Evolutionary conservation across 805 yeast genomes (phyloP).

Genomic region (Starmerella sirachaensis): DNA sequence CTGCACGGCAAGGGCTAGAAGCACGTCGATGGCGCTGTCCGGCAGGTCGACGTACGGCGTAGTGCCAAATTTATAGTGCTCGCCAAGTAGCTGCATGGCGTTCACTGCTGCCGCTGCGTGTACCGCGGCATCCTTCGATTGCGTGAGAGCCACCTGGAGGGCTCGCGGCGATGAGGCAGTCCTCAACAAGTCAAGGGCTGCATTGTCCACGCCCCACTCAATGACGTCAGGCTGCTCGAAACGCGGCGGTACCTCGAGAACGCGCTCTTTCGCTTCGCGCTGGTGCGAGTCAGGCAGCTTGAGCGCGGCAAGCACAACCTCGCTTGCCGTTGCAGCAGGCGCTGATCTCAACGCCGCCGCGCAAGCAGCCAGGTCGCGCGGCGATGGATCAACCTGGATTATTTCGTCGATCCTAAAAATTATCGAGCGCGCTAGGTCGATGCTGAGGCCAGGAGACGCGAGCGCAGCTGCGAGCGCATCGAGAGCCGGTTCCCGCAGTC

Average conservation of each 20-base stretch:
- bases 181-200: conserved; percentile 1
- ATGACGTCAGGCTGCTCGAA: conserved; percentile 2
- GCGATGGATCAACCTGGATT: not conserved
- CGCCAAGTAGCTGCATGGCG: not conserved
- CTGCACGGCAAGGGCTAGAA: conserved; percentile 1
- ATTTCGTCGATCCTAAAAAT: conserved; percentile 1
- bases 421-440: not conserved
- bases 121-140: not conserved
- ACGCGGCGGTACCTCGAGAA: not conserved
- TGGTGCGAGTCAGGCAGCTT: not conserved
- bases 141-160: not conserved
- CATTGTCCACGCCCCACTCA: conserved; percentile 10
- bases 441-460: not conserved
- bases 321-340: conserved; percentile 1
- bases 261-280: not conserved
- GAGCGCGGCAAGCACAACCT: conserved; percentile 2
- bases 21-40: conserved; percentile 1
- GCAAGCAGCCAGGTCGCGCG: not conserved
- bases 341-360: not conserved
- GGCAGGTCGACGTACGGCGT: conserved; percentile 4
- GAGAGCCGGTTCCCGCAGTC: conserved; percentile 2
- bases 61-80: conserved; percentile 3
- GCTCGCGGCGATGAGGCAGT: not conserved
- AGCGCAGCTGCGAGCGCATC: not conserved
- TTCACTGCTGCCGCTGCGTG: conserved; percentile 10